Base-by-base conservation (phyloP, 176 grass and related monocot genomes). In the Phoenix dactylifera region DNA sequence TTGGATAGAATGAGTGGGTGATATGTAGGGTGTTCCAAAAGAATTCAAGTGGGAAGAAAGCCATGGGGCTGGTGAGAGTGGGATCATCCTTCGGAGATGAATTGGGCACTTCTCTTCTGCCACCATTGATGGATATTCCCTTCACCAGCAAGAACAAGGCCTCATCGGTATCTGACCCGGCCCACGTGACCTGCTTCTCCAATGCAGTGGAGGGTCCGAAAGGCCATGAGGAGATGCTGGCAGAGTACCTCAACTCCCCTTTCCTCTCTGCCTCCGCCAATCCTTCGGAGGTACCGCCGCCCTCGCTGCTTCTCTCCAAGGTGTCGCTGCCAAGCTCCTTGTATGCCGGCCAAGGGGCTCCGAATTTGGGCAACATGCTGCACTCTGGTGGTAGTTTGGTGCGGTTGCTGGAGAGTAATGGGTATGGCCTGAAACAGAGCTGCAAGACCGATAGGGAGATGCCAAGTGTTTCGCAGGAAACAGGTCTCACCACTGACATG, bases 151-250 rank as follows among this genome's bases (percentile, higher is more conserved):
- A 60, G 26, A 60, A 35, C 26, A 60, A 15, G 35, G 29, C 18
- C 51, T 55, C 52, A 16, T 10, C 18, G 49, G 51, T 64, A 54
- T 19, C 71, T 4, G 64, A 72, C 1, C 18, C 57, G 69, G 72
- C 73, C 16, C 74, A 92, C 88, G 83, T 92, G 88, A 84, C 88
- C 88, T 92, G 88, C 88, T 92, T 92, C 88, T 92, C 88, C 88
- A 83, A 79, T 62, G 76, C 69, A 20, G 54, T 80, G 83, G 79
- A 74, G 76, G 83, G 24, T 16, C 51, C 58, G 12, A 59, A 23
- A 19, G 23, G 55, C 54, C 44, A 60, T 16, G 68, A 59, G 1
- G 28, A 70, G 3, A 22, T 59, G 4, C 15, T 49, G 7, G 22
- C 23, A 6, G 67, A 58, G 5, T 86, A 72, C 81, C 78, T 74